Conservation (phyloP, 345 rosid species). For the Boechera stricta region DNA sequence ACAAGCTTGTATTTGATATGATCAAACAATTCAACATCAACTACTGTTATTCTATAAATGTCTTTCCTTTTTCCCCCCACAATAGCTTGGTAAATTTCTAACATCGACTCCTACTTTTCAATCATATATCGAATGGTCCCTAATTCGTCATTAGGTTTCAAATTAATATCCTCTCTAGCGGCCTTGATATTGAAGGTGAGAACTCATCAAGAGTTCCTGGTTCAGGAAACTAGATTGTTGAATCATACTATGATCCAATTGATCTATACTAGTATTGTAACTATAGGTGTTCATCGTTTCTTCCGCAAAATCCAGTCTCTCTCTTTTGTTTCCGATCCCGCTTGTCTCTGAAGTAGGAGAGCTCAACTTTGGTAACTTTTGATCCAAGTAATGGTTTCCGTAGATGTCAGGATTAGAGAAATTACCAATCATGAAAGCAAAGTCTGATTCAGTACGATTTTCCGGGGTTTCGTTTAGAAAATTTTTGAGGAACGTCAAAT, state of each 20-base stretch:
- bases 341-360: conserved; percentile 45
- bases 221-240: conserved; percentile 44
- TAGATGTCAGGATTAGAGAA: conserved; percentile 35
- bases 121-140: conserved; percentile 30
- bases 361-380: conserved; percentile 63
- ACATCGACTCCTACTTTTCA: conserved; percentile 32
- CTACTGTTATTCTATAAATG: conserved; percentile 15
- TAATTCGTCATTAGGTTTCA: conserved; percentile 32
- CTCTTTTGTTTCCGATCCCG: conserved; percentile 61
- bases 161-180: conserved; percentile 25
- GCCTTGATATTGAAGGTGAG: conserved; percentile 63
- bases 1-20: conserved; percentile 23
- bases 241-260: conserved; percentile 45
- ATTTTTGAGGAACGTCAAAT: conserved; percentile 63
- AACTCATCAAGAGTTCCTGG: conserved; percentile 61
- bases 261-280: conserved; percentile 52
- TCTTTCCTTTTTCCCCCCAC: neutral
- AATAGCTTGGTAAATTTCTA: conserved; percentile 26
- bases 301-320: conserved; percentile 49
- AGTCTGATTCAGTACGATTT: conserved; percentile 46
- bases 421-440: conserved; percentile 37
- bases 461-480: conserved; percentile 61
- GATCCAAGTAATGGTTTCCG: conserved; percentile 47
- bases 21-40: conserved; percentile 8
- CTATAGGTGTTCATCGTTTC: conserved; percentile 51